Evolutionary conservation across 768 basidiomycete species (phyloP).

Genomic region (Russula earlei): DNA sequence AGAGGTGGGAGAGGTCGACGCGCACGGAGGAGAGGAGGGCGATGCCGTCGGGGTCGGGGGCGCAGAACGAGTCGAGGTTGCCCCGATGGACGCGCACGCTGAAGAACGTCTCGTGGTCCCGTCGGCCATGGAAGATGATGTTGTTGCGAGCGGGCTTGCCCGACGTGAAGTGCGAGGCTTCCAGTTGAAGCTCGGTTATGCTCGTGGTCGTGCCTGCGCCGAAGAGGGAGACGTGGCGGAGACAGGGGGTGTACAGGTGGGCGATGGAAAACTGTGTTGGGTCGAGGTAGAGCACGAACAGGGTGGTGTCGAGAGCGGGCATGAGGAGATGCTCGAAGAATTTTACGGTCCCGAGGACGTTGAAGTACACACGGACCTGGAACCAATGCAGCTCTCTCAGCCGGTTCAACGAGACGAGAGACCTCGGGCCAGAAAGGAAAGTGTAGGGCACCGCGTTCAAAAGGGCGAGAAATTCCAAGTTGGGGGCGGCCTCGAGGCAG

Average conservation of each 20-base stretch:
- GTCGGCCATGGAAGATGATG: slow-evolving; percentile 9
- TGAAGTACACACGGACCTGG: slow-evolving; percentile 3
- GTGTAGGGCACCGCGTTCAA: slow-evolving; percentile 8
- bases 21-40: slow-evolving; percentile 3
- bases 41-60: not conserved
- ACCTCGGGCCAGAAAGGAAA: not conserved
- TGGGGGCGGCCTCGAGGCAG: slow-evolving; percentile 2
- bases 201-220: not conserved
- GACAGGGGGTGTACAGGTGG: not conserved
- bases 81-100: not conserved
- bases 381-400: slow-evolving; percentile 10
- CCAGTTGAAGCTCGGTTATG: slow-evolving; percentile 5
- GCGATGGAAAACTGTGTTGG: not conserved
- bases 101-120: not conserved
- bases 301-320: not conserved
- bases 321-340: slow-evolving; percentile 10
- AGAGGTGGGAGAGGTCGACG: not conserved
- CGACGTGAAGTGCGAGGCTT: slow-evolving; percentile 1
- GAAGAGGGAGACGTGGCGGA: not conserved
- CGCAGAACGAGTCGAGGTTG: not conserved
- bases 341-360: slow-evolving; percentile 12
- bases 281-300: slow-evolving; percentile 6
- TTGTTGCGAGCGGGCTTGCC: slow-evolving; percentile 4
- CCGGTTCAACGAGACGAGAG: not conserved
- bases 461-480: slow-evolving; percentile 10